A percentile compares a stretch with the other conserved stretches of the same genome.
Conservation (phyloP, 225 moss, liverwort and hornwort genomes). For the Pleurozium schreberi region DNA sequence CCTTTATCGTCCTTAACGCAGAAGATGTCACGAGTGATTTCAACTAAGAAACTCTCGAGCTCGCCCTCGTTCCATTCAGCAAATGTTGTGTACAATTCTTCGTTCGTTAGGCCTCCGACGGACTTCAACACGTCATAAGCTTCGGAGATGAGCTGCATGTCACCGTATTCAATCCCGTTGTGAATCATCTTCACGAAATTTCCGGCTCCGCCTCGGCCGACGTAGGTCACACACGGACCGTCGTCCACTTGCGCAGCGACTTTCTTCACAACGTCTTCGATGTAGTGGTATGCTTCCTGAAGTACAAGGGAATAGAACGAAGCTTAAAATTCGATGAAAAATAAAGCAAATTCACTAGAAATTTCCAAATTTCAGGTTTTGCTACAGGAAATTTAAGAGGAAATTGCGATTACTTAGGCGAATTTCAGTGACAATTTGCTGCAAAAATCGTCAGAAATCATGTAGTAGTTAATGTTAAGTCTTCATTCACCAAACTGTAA, state of each 20-base stretch:
- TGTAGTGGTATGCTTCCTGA: constrained; percentile 60
- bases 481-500: too few species aligned
- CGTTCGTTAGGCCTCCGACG: constrained; percentile 65
- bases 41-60: constrained; percentile 78
- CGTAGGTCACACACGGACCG: constrained; percentile 85
- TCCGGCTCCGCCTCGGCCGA: constrained; percentile 67
- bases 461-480: background rate
- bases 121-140: constrained; percentile 86
- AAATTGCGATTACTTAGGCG: background rate
- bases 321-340: background rate
- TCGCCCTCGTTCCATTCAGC: constrained; percentile 78
- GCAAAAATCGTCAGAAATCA: background rate
- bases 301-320: background rate
- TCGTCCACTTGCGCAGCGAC: constrained; percentile 88
- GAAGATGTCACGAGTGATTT: constrained; percentile 84
- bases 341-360: background rate
- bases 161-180: constrained; percentile 90
- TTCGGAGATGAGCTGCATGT: constrained; percentile 92
- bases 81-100: constrained; percentile 55
- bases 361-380: background rate
- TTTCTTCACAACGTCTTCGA: constrained; percentile 71
- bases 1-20: constrained; percentile 59
- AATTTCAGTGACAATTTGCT: background rate
- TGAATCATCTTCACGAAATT: constrained; percentile 95
- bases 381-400: background rate